Conservation (phyloP, 306 rosid species). For the Medicago lupulina region DNA sequence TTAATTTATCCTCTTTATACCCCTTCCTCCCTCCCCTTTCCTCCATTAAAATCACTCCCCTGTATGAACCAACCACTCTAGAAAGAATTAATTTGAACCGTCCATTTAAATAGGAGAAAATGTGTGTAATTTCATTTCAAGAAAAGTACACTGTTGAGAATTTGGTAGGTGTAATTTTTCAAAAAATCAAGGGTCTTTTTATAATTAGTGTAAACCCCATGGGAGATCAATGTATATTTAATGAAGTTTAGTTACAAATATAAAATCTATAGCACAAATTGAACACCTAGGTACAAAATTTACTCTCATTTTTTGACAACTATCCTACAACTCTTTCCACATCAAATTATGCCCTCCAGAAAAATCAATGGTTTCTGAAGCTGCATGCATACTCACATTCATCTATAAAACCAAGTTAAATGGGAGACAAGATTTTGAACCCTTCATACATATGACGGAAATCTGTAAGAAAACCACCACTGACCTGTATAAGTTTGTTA, state of each 20-base stretch:
- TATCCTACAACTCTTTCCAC: conserved; percentile 27
- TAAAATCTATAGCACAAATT: conserved; percentile 18
- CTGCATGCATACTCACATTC: conserved; percentile 41
- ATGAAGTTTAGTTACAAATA: conserved; percentile 5
- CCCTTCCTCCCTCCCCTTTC: neutral
- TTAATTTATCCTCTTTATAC: neutral
- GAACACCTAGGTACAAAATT: conserved; percentile 9
- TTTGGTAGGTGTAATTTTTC: conserved; percentile 20
- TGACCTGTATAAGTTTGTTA: conserved; percentile 93
- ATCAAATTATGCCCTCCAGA: conserved; percentile 23
- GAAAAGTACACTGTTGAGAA: neutral
- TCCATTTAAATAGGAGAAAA: neutral
- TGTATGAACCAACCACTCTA: neutral
- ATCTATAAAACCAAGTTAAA: conserved; percentile 34
- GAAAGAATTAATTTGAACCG: neutral
- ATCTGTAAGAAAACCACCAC: conserved; percentile 45
- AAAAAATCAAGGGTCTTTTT: neutral
- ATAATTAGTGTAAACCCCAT: conserved; percentile 5
- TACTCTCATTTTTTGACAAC: conserved; percentile 24
- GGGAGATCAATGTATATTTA: conserved; percentile 19
- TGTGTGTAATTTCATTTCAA: neutral
- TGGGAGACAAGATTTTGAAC: conserved; percentile 30
- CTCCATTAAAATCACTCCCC: neutral
- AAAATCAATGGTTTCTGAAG: conserved; percentile 35
- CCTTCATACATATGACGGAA: conserved; percentile 32